Evolutionary conservation across 768 basidiomycete species (phyloP).

Genomic region (Peribolospora baueri): DNA sequence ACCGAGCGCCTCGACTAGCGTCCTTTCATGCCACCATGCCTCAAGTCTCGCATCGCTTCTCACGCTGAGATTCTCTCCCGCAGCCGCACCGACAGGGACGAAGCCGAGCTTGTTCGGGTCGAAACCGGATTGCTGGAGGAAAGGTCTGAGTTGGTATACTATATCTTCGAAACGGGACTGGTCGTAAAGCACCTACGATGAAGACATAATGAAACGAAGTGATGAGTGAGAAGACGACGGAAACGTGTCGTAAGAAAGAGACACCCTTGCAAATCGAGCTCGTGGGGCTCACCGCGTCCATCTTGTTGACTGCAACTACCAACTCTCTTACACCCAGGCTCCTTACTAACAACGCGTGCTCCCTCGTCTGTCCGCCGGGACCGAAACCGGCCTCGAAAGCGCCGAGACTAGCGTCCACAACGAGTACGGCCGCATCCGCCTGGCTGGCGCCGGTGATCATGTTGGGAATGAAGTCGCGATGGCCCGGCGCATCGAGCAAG

Average conservation of each 20-base stretch:
- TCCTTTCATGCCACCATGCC: slow-evolving; percentile 68
- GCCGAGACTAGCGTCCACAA: slow-evolving; percentile 67
- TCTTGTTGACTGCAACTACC: slow-evolving; percentile 79
- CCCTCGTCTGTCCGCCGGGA: slow-evolving; percentile 78
- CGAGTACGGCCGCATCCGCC: slow-evolving; percentile 80
- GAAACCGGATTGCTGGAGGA: slow-evolving; percentile 74
- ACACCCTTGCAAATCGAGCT: slow-evolving; percentile 10
- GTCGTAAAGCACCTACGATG: slow-evolving; percentile 57
- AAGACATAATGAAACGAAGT: background rate
- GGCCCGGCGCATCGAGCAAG: slow-evolving; percentile 90
- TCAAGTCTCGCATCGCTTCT: slow-evolving; percentile 24
- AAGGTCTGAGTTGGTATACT: slow-evolving; percentile 42
- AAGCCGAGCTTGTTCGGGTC: slow-evolving; percentile 50
- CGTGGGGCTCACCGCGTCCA: slow-evolving; percentile 42
- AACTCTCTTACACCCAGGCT: slow-evolving; percentile 80
- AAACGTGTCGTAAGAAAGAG: background rate
- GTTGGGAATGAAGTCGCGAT: slow-evolving; percentile 92
- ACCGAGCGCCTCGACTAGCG: slow-evolving; percentile 66
- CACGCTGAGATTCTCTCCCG: slow-evolving; percentile 55
- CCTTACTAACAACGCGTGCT: slow-evolving; percentile 72
- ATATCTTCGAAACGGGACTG: slow-evolving; percentile 67
- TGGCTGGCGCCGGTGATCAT: slow-evolving; percentile 98
- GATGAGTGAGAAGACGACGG: background rate
- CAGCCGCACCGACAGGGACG: slow-evolving; percentile 70
- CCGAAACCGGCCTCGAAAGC: slow-evolving; percentile 94